Evolutionary conservation across 768 basidiomycete genomes (phyloP).

Genomic region (Mycena floridula): DNA sequence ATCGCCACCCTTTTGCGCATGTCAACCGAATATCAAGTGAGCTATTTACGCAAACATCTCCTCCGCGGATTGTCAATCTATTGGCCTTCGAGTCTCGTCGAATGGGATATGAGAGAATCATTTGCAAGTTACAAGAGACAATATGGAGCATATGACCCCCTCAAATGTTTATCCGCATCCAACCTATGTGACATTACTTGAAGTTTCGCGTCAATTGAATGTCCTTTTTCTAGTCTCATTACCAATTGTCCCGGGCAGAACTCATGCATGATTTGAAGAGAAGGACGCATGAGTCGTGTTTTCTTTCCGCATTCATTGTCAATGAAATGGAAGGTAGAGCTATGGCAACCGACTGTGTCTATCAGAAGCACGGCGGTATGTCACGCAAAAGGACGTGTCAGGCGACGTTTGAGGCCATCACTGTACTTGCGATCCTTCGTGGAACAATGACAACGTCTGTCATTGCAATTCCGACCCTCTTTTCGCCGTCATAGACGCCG

Average conservation of each 20-base stretch:
- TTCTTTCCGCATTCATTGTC: slow-evolving; percentile 72
- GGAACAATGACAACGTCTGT: slow-evolving; percentile 65
- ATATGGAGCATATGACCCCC: slow-evolving; percentile 52
- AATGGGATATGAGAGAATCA: slow-evolving; percentile 68
- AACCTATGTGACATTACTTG: slow-evolving; percentile 43
- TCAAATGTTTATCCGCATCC: slow-evolving; percentile 56
- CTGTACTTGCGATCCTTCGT: slow-evolving; percentile 67
- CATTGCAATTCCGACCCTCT: slow-evolving; percentile 66
- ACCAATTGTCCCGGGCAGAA: slow-evolving; percentile 55
- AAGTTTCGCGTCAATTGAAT: slow-evolving; percentile 5
- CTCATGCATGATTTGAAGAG: slow-evolving; percentile 58
- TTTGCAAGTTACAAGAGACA: slow-evolving; percentile 39
- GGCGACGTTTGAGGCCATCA: slow-evolving; percentile 66
- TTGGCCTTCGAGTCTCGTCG: slow-evolving; percentile 58
- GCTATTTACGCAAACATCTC: slow-evolving; percentile 50
- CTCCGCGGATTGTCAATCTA: slow-evolving; percentile 41
- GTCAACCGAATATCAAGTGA: slow-evolving; percentile 57
- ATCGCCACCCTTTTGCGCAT: slow-evolving; percentile 55
- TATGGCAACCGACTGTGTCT: slow-evolving; percentile 41
- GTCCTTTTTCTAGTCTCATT: slow-evolving; percentile 37
- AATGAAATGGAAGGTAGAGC: slow-evolving; percentile 65
- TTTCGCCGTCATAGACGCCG: slow-evolving; percentile 62
- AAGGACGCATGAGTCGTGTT: slow-evolving; percentile 66
- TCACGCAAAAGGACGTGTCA: slow-evolving; percentile 51
- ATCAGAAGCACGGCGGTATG: slow-evolving; percentile 40